A percentile compares a stretch with the other conserved stretches of the same genome.
Evolutionary conservation across 345 rosid genomes (phyloP).

Genomic region (Eucalyptus decipiens): DNA sequence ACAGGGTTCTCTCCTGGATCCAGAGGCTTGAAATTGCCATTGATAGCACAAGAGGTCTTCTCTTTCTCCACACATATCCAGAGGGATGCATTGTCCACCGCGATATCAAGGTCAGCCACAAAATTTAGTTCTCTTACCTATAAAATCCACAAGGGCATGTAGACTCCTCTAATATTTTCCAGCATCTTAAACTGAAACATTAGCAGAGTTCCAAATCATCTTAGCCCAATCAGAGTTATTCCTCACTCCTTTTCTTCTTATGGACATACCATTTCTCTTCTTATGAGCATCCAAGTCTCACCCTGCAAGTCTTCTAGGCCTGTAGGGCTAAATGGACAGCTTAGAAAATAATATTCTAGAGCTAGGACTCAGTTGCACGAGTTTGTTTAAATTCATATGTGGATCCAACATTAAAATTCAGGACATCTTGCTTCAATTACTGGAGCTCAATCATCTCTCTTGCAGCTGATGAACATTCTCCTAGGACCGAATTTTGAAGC

Average conservation of each 20-base stretch:
- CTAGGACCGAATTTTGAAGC: slow-evolving; percentile 37
- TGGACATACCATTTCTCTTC: not conserved
- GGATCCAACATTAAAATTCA: not conserved
- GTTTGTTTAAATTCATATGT: not conserved
- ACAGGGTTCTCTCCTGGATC: slow-evolving; percentile 27
- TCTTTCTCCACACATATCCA: slow-evolving; percentile 32
- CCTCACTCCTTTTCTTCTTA: not conserved
- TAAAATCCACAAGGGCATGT: not conserved
- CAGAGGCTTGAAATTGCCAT: slow-evolving; percentile 39
- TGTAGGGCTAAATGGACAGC: not conserved
- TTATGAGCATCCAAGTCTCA: not conserved
- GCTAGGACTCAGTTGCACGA: not conserved
- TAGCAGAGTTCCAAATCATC: not conserved
- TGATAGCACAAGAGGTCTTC: slow-evolving; percentile 28
- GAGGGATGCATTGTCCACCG: slow-evolving; percentile 47
- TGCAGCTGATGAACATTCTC: slow-evolving; percentile 43
- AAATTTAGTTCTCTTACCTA: not conserved
- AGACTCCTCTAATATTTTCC: not conserved
- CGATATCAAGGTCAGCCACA: slow-evolving; percentile 26
- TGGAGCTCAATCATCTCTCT: not conserved
- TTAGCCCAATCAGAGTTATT: not conserved
- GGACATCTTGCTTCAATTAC: not conserved
- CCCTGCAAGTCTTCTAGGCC: not conserved
- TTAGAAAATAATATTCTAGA: not conserved
- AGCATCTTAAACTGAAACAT: not conserved